Evolutionary conservation across 2,329 filamentous ascomycete genomes (phyloP), one percentile per base, ranked within the genome.

Genomic region (Calonectria pseudoturangicola): DNA sequence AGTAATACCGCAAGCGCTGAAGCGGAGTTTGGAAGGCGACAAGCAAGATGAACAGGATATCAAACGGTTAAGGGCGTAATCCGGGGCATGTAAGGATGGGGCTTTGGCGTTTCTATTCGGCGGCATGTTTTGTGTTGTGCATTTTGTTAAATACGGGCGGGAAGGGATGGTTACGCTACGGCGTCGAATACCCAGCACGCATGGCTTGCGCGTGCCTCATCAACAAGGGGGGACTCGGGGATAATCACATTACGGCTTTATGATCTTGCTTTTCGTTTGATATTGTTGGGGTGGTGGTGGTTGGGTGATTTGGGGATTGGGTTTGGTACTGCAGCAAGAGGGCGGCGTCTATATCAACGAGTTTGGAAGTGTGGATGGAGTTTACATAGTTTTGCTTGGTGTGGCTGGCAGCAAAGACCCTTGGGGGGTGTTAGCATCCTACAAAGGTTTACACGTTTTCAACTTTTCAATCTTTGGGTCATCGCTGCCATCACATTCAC

Each of bases 141-240:
- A 45, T 54, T 64, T 68, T 68, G 48, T 58, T 58, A 21, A 21
- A 70, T 71, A 33, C 64, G 71, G 67, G 62, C 36, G 58, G 58
- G 56, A 56, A 56, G 72, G 66, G 54, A 66, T 66, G 65, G 54
- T 68, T 72, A 70, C 70, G 71, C 47, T 72, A 68, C 68, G 74
- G 72, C 66, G 73, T 78, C 74, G 74, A 54, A 79, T 79, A 80
- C 78, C 78, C 78, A 76, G 70, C 69, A 73, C 58, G 68, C 75
- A 66, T 54, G 74, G 75, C 74, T 74, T 70, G 77, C 72, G 76
- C 70, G 76, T 70, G 79, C 76, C 60, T 68, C 66, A 71, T 72
- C 66, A 72, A 71, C 66, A 72, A 16, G 58, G 71, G 58, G 71
- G 66, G 71, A 62, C 68, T 74, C 51, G 60, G 48, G 48, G 71